These are phyloP conservation scores for Plasmodium relictum DNA, from an alignment of 169 alveolate species.

Conservation along the genomic window DNA sequence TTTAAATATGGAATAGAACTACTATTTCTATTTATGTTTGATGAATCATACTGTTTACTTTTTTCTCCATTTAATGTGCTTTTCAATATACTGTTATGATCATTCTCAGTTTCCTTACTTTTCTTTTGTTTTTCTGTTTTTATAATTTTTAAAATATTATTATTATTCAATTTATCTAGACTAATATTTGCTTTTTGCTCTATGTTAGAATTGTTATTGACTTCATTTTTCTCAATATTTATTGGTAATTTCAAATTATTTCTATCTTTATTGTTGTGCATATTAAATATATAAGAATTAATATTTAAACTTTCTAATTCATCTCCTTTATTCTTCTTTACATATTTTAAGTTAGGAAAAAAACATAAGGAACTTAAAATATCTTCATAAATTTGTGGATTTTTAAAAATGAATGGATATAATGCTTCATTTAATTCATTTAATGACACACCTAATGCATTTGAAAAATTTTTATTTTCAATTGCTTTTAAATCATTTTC, in stretches of 20 bases:
- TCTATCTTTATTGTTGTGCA: not conserved
- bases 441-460: slow-evolving; percentile 74
- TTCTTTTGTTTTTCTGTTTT: slow-evolving; percentile 3
- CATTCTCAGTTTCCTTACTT: not conserved
- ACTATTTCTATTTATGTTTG: not conserved
- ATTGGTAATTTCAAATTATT: not conserved
- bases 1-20: not conserved
- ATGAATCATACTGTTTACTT: not conserved
- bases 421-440: slow-evolving; percentile 67
- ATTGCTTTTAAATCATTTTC: slow-evolving; percentile 56
- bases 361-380: slow-evolving; percentile 52
- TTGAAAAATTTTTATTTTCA: slow-evolving; percentile 27
- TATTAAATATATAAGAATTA: not conserved
- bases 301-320: slow-evolving; percentile 4
- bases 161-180: not conserved
- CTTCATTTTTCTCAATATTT: not conserved
- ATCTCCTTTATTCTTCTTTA: slow-evolving; percentile 25
- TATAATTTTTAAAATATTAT: not conserved
- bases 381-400: slow-evolving; percentile 77
- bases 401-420: slow-evolving; percentile 73
- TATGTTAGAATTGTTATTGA: not conserved
- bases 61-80: not conserved
- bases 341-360: slow-evolving; percentile 73
- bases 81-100: not conserved
- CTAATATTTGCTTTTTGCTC: not conserved